Conservation (phyloP, 2,329 filamentous ascomycete species). For the Penicillium sp. region DNA sequence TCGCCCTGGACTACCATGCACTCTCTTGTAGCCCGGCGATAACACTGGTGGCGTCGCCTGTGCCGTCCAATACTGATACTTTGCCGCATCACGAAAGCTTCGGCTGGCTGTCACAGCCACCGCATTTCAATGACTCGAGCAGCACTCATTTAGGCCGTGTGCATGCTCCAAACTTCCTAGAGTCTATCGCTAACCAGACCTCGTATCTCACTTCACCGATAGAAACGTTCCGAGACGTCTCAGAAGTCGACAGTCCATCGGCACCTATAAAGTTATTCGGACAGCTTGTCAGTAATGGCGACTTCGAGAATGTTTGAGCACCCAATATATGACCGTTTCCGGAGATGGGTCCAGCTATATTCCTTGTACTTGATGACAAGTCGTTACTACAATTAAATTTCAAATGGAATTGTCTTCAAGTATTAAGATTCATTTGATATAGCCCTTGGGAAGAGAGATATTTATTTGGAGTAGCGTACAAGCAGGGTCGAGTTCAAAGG, state of each 20-base stretch:
- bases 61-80: background rate
- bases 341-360: background rate
- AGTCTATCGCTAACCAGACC: background rate
- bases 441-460: no score
- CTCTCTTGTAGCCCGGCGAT: background rate
- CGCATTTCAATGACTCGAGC: background rate
- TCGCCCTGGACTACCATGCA: background rate
- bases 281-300: constrained; percentile 6
- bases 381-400: background rate
- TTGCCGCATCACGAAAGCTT: constrained; percentile 3
- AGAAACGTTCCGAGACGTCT: background rate
- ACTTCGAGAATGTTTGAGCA: background rate
- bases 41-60: constrained; percentile 3
- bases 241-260: background rate
- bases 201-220: background rate
- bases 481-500: background rate
- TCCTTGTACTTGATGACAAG: background rate
- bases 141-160: background rate
- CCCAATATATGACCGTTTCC: background rate
- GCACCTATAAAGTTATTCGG: constrained; percentile 15
- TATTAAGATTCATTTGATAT: no score
- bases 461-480: background rate
- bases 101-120: constrained; percentile 17
- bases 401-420: no score
- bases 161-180: background rate